Evolutionary conservation across 1,139 yeast species (phyloP), one percentile per base, ranked within the genome.

Genomic region (Wickerhamomyces sp.): DNA sequence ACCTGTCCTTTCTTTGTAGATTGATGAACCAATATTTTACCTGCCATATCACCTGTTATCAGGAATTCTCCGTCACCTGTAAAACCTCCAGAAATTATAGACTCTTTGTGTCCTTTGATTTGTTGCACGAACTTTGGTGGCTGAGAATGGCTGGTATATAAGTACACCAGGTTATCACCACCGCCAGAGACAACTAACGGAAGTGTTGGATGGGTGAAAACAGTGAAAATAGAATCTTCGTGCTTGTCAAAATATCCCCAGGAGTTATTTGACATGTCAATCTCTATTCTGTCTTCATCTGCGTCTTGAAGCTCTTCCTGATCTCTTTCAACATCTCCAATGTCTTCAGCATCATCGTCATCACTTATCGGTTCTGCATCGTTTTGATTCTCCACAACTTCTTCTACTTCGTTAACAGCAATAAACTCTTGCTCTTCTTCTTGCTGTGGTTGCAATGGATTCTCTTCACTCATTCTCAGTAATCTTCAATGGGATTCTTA

Each of bases 41-140:
- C 98, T 38, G 79, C 80, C 99, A 92, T 92, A 61, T 94, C 98
- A 35, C 92, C 97, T 7, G 97, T 84, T 9, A 92, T 74, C 31
- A 86, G 70, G 56, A 68, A 88, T 36, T 76, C 72, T 19, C 98
- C 98, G 52, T 88, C 95, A 29, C 68, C 64, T 1, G 96, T 81
- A 62, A 94, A 92, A 0, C 81, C 87, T 36, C 94, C 92, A 9
- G 89, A 72, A 38, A 88, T 76, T 9, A 92, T 95, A 22, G 95
- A 84, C 59, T 92, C 99, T 31, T 81, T 81, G 62, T 88, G 96
- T 14, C 90, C 89, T 39, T 66, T 68, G 37, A 90, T 67, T 52
- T 83, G 81, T 31, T 85, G 80, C 3, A 87, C 90, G 46, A 83
- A 70, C 48, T 82, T 76, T 8, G 96, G 89, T 28, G 95, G 95